Percentiles rank a stretch among this genome's conserved stretches.
Conservation (phyloP, 495 filamentous ascomycete species). For the Daldinia caldariorum region DNA sequence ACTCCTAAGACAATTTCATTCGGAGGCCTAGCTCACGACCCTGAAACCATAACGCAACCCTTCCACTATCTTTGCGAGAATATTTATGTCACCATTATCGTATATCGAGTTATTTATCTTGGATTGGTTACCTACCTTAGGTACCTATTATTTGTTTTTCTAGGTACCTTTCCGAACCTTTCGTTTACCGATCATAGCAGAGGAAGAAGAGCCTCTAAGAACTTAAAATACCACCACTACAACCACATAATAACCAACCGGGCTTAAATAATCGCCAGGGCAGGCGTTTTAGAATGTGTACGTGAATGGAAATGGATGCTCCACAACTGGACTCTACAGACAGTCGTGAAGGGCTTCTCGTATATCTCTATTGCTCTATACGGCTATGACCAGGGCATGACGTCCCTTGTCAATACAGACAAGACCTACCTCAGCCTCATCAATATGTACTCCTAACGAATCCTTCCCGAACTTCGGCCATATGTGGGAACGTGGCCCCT, state of each 20-base stretch:
- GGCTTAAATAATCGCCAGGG: not conserved
- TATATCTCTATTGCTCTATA: constrained; percentile 68
- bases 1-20: not conserved
- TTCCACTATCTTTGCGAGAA: not conserved
- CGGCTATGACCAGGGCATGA: constrained; percentile 68
- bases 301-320: not conserved
- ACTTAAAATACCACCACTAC: not conserved
- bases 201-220: not conserved
- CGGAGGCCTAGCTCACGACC: not conserved
- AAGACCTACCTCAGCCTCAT: constrained; percentile 64
- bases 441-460: constrained; percentile 62
- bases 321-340: constrained; percentile 47
- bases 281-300: not conserved
- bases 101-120: not conserved
- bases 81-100: not conserved
- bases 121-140: not conserved
- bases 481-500: constrained; percentile 50
- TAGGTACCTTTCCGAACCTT: not conserved
- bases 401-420: constrained; percentile 69
- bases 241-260: not conserved
- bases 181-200: not conserved
- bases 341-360: constrained; percentile 62
- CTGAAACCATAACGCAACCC: not conserved
- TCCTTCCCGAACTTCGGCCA: constrained; percentile 47
- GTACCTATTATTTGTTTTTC: not conserved